Conservation (phyloP, 23 red algal species). For the Chondrus crispus region DNA sequence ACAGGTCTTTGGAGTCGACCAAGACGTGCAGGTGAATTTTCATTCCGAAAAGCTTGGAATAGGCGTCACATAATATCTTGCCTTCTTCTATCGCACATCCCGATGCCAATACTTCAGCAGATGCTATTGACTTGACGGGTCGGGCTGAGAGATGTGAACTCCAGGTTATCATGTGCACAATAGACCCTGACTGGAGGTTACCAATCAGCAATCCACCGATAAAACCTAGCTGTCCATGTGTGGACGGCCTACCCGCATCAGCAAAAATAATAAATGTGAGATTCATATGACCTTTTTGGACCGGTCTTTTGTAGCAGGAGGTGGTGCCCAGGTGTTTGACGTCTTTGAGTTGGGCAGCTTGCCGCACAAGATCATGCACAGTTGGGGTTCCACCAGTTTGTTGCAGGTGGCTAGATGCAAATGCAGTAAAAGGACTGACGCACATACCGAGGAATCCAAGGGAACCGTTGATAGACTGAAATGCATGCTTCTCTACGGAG, state of each 20-base stretch:
- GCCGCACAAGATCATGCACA: not conserved
- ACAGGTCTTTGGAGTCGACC: not conserved
- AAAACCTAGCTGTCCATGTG: conserved; percentile 10
- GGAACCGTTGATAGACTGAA: not conserved
- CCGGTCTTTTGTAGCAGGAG: not conserved
- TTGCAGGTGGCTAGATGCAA: not conserved
- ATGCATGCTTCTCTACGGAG: not conserved
- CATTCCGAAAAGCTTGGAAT: not conserved
- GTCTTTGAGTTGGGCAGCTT: not conserved
- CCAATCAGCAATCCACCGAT: not conserved
- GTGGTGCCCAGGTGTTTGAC: not conserved
- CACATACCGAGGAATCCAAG: not conserved
- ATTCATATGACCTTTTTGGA: not conserved
- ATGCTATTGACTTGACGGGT: not conserved
- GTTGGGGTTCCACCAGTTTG: not conserved
- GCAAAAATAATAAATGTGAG: not conserved
- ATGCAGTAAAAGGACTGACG: not conserved
- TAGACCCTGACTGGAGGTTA: too few relatives aligned
- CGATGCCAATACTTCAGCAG: not conserved
- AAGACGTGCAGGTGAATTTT: not conserved
- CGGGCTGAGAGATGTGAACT: too few relatives aligned
- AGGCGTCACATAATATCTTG: not conserved
- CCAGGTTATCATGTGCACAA: too few relatives aligned
- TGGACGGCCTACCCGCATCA: not conserved
- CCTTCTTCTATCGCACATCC: not conserved